Conservation (phyloP, 2,329 filamentous ascomycete genomes). For the Neonectria hederae region DNA sequence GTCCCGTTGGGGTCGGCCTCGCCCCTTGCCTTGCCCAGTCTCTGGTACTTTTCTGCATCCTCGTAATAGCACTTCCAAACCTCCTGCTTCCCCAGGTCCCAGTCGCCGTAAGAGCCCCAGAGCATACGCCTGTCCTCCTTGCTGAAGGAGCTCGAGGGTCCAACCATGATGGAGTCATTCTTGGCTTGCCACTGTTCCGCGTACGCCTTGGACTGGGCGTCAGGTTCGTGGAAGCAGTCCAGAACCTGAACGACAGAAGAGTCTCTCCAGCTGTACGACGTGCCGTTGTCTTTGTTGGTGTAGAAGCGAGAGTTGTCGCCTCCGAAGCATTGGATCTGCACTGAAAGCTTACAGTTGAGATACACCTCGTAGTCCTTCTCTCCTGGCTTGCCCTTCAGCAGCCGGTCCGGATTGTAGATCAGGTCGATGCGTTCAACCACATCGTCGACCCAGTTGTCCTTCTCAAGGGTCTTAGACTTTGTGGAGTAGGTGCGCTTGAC, state of each 20-base stretch:
- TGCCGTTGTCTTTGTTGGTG: constrained; percentile 55
- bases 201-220: constrained; percentile 38
- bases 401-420: constrained; percentile 30
- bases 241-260: constrained; percentile 50
- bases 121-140: constrained; percentile 50
- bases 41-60: constrained; percentile 47
- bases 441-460: constrained; percentile 50
- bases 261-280: constrained; percentile 59
- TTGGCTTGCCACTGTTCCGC: constrained; percentile 54
- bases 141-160: constrained; percentile 47
- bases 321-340: constrained; percentile 57
- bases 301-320: constrained; percentile 54
- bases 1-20: constrained; percentile 48
- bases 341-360: constrained; percentile 54
- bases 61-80: constrained; percentile 51
- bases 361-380: constrained; percentile 30
- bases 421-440: constrained; percentile 30
- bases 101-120: constrained; percentile 53
- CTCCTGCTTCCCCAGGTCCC: constrained; percentile 43
- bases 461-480: constrained; percentile 51
- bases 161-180: constrained; percentile 49
- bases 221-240: constrained; percentile 56
- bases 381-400: constrained; percentile 15
- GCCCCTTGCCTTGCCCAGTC: constrained; percentile 42
- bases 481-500: constrained; percentile 58